Evolutionary conservation across 768 basidiomycete genomes (phyloP), one percentile per base, ranked within the genome.

Genomic region (Hemileccinum impolitum): DNA sequence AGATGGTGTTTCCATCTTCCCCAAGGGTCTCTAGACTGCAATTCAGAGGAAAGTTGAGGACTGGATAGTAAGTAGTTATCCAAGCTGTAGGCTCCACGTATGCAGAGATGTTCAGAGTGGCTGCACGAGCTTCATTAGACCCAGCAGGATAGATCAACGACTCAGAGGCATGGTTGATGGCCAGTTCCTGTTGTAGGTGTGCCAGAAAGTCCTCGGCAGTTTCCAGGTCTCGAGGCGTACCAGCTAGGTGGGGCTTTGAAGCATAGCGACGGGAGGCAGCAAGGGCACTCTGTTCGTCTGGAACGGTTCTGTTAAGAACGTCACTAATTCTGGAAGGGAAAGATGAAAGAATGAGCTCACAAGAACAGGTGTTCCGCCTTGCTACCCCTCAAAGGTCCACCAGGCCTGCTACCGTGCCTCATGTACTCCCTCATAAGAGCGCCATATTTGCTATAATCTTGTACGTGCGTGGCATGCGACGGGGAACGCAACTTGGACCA

Each of bases 31-130:
- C 74, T 17, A 87, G 66, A 45, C 75, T 73, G 32, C 77, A 70
- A 36, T 79, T 73, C 23, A 86, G 67, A 15, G 86, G 85, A 6
- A 73, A 78, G 68, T 88, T 87, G 71, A 90, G 72, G 28, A 85
- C 70, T 13, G 89, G 87, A 66, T 84, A 90, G 69, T 91, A 91
- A 30, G 73, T 73, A 48, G 79, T 79, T 51, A 86, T 80, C 84
- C 84, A 87, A 48, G 78, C 83, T 10, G 58, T 65, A 2, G 79
- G 76, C 14, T 64, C 54, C 32, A 53, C 60, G 28, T 71, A 68
- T 45, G 67, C 60, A 14, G 74, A 62, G 45, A 81, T 75, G 23
- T 69, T 64, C 15, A 79, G 65, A 4, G 82, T 83, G 5, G 82
- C 81, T 17, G 70, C 63, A 23, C 70, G 77, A 48, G 81, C 82